A percentile compares a stretch with the other conserved stretches of the same genome.
These are phyloP conservation scores for Magnolia sinica DNA, from an alignment of 164 flowering plant genomes.

Conservation along the genomic window DNA sequence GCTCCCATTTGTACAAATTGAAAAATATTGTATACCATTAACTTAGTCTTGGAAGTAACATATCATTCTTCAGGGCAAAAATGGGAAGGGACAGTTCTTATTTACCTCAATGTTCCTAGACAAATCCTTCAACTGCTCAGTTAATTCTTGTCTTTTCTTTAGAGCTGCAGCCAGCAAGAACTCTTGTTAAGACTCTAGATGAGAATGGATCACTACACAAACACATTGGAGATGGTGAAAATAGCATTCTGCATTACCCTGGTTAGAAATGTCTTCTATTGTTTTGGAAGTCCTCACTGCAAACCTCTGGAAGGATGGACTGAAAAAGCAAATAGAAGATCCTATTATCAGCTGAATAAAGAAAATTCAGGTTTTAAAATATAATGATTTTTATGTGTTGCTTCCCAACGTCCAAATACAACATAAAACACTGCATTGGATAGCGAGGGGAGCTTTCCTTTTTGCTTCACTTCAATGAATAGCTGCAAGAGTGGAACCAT, in stretches of 20 bases:
- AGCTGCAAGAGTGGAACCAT: background rate
- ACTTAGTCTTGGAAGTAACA: background rate
- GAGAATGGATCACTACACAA: background rate
- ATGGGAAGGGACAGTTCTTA: background rate
- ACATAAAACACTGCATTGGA: constrained; percentile 4
- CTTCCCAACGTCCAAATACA: constrained; percentile 26
- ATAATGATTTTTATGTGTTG: background rate
- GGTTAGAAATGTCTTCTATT: constrained; percentile 43
- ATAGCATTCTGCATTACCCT: constrained; percentile 29
- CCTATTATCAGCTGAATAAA: background rate
- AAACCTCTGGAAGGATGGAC: constrained; percentile 81
- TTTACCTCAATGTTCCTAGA: constrained; percentile 43
- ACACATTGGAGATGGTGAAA: background rate
- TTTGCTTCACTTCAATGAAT: constrained; percentile 10
- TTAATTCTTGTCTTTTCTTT: constrained; percentile 44
- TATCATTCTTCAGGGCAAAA: background rate
- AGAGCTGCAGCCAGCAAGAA: constrained; percentile 36
- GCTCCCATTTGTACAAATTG: background rate
- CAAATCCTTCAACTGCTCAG: constrained; percentile 57
- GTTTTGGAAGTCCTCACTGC: constrained; percentile 82
- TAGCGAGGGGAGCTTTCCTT: constrained; percentile 25
- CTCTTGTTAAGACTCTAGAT: background rate
- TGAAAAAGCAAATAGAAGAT: constrained; percentile 16
- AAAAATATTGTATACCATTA: background rate
- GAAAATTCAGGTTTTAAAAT: background rate